These are phyloP conservation scores for Buddleja alternifolia DNA, from an alignment of 257 asterid genomes.

Conservation along the genomic window DNA sequence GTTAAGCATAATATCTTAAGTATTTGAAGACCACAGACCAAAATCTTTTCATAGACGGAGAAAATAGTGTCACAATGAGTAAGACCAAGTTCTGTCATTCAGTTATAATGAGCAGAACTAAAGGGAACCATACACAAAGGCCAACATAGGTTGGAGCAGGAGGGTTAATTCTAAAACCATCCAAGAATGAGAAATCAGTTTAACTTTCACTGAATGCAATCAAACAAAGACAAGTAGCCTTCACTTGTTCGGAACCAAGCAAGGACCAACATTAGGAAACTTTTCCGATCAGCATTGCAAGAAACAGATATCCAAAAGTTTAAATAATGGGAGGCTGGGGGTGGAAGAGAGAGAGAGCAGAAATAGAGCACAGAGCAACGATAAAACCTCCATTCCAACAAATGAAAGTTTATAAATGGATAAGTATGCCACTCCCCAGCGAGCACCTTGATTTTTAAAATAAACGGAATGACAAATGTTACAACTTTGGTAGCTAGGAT, in stretches of 20 bases:
- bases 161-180: background rate
- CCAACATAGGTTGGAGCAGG: background rate
- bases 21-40: background rate
- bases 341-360: background rate
- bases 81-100: slow-evolving; percentile 1
- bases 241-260: background rate
- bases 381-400: slow-evolving; percentile 3
- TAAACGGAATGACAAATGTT: background rate
- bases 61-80: background rate
- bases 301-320: background rate
- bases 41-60: background rate
- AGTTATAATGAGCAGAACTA: background rate
- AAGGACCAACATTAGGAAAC: background rate
- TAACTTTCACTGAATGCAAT: background rate
- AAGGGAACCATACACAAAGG: slow-evolving; percentile 3
- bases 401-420: background rate
- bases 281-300: background rate
- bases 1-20: background rate
- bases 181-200: background rate
- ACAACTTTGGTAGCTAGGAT: slow-evolving; percentile 18
- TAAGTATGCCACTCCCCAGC: background rate
- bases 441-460: slow-evolving; percentile 6
- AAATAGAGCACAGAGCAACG: background rate
- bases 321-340: too few relatives aligned
- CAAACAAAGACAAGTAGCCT: background rate